phyloP scores from a whole-genome alignment of 768 basidiomycete genomes.

The Lactarius evosmus region DNA sequence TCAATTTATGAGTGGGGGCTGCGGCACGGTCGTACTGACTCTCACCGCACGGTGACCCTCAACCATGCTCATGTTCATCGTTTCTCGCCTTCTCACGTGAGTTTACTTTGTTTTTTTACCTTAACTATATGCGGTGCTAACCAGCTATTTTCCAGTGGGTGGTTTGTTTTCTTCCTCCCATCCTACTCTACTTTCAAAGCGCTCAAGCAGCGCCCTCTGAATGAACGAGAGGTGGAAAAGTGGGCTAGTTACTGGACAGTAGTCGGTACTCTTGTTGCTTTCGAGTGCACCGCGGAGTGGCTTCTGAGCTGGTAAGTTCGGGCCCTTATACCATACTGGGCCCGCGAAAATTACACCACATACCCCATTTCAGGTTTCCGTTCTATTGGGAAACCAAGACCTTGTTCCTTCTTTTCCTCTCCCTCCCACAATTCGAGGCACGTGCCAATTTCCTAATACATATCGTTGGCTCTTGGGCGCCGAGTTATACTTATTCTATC shows the following conservation, averaged over 20 bases:
- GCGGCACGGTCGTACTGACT: background rate
- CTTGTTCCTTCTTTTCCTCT: slow-evolving; percentile 61
- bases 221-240: slow-evolving; percentile 51
- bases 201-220: slow-evolving; percentile 49
- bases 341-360: slow-evolving; percentile 5
- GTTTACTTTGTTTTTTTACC: slow-evolving; percentile 2
- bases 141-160: slow-evolving; percentile 45
- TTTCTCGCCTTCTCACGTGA: slow-evolving; percentile 52
- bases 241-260: slow-evolving; percentile 66
- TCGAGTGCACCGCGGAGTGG: slow-evolving; percentile 63
- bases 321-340: background rate
- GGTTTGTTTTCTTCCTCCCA: slow-evolving; percentile 68
- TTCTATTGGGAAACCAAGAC: slow-evolving; percentile 76
- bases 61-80: slow-evolving; percentile 48
- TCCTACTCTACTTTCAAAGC: slow-evolving; percentile 67
- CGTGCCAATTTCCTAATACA: slow-evolving; percentile 22
- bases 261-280: slow-evolving; percentile 54
- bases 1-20: background rate
- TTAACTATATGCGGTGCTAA: background rate
- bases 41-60: background rate
- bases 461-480: background rate
- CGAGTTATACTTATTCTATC: background rate
- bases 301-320: slow-evolving; percentile 58
- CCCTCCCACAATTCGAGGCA: slow-evolving; percentile 69
- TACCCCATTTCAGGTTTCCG: slow-evolving; percentile 51